These are phyloP conservation scores for Calonectria henricotiae DNA, from an alignment of 2,329 filamentous ascomycete genomes.

Conservation along the genomic window DNA sequence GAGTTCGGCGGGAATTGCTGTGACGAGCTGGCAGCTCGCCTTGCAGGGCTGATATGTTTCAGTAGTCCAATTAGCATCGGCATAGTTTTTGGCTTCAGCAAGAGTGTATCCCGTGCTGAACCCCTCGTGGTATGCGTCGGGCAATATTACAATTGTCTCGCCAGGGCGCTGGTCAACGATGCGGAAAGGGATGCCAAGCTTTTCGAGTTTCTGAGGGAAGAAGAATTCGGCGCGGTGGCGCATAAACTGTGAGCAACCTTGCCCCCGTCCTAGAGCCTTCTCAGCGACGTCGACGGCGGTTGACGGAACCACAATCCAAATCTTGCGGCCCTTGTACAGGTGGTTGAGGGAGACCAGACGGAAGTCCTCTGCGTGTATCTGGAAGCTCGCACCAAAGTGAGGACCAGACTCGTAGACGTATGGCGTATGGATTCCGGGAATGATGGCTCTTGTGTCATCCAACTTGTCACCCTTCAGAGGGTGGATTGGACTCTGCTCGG, in stretches of 20 bases:
- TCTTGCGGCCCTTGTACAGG: constrained; percentile 61
- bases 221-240: constrained; percentile 62
- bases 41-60: constrained; percentile 59
- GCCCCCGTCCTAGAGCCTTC: constrained; percentile 55
- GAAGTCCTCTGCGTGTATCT: constrained; percentile 62
- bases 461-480: constrained; percentile 59
- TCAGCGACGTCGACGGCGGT: constrained; percentile 58
- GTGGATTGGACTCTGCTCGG: constrained; percentile 58
- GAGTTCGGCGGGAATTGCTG: constrained; percentile 58
- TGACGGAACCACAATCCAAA: constrained; percentile 60
- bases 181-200: constrained; percentile 59
- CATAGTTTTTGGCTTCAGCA: constrained; percentile 62
- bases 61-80: constrained; percentile 57
- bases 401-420: constrained; percentile 62
- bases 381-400: constrained; percentile 60
- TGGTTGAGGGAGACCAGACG: constrained; percentile 60
- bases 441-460: constrained; percentile 58
- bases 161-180: constrained; percentile 60
- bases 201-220: constrained; percentile 60
- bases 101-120: constrained; percentile 63
- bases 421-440: constrained; percentile 61
- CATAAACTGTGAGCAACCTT: constrained; percentile 61
- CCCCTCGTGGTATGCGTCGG: constrained; percentile 61
- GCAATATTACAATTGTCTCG: constrained; percentile 61
- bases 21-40: constrained; percentile 55